These are phyloP conservation scores for Kalanchoe fedtschenkoi DNA, from an alignment of 164 flowering plant genomes.

Conservation along the genomic window DNA sequence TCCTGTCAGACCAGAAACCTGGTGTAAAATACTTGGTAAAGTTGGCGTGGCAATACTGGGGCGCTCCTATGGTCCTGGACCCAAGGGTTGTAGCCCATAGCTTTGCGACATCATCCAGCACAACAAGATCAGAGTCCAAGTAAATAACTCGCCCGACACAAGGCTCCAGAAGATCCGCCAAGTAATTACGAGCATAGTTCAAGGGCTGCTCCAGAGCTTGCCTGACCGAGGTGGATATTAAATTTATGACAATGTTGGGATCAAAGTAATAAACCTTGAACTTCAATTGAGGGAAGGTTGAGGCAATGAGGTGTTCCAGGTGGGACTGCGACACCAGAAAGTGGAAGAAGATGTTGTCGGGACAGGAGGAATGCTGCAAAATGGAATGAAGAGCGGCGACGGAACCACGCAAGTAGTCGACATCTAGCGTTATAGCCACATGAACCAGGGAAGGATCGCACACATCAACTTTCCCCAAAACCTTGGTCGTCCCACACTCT, in stretches of 20 bases:
- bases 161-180: not conserved
- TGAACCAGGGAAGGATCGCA: slow-evolving; percentile 74
- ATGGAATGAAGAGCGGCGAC: slow-evolving; percentile 83
- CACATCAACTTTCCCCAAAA: slow-evolving; percentile 13
- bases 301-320: slow-evolving; percentile 18
- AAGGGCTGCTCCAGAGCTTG: slow-evolving; percentile 2
- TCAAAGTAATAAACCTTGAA: slow-evolving; percentile 3
- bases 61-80: not conserved
- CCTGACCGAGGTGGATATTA: not conserved
- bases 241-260: not conserved
- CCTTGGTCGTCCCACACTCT: not conserved
- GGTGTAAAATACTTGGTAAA: not conserved
- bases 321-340: slow-evolving; percentile 48
- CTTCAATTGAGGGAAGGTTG: not conserved
- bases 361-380: slow-evolving; percentile 57
- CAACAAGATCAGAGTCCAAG: slow-evolving; percentile 1
- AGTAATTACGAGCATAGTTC: slow-evolving; percentile 1
- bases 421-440: slow-evolving; percentile 74
- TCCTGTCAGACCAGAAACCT: not conserved
- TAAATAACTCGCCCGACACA: not conserved
- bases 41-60: not conserved
- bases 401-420: slow-evolving; percentile 74
- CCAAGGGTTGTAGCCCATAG: not conserved
- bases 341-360: slow-evolving; percentile 70
- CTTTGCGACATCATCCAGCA: not conserved